Evolutionary conservation across 805 yeast genomes (phyloP).

Genomic region (Teunomyces panamensis): DNA sequence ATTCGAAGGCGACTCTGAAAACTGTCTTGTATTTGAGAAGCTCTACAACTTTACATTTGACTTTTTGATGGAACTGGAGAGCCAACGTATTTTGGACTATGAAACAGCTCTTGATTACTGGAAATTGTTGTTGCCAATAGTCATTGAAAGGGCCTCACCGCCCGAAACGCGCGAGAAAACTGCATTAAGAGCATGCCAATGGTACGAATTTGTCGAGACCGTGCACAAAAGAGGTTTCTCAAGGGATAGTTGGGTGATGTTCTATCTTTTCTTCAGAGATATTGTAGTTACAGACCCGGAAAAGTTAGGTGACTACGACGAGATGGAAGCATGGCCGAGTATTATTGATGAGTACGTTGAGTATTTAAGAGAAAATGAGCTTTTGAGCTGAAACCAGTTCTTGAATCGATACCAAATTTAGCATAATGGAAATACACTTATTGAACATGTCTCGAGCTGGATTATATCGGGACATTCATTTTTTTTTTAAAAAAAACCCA

Average conservation of each 20-base stretch:
- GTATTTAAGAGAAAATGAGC: constrained; percentile 33
- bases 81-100: constrained; percentile 49
- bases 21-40: constrained; percentile 42
- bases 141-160: constrained; percentile 2
- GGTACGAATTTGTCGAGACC: constrained; percentile 54
- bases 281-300: constrained; percentile 47
- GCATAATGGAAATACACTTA: too few species aligned
- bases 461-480: not conserved
- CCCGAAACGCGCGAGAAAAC: not conserved
- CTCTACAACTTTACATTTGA: constrained; percentile 73
- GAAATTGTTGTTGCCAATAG: constrained; percentile 53
- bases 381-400: constrained; percentile 3
- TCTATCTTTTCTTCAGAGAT: constrained; percentile 58
- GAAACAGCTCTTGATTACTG: constrained; percentile 76
- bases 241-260: constrained; percentile 85
- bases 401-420: not conserved
- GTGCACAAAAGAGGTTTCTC: constrained; percentile 50
- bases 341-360: constrained; percentile 82
- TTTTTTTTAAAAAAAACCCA: not conserved
- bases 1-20: constrained; percentile 20
- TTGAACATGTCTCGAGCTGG: not conserved
- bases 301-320: constrained; percentile 59
- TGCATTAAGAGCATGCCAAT: constrained; percentile 41
- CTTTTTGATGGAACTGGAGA: constrained; percentile 57
- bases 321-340: constrained; percentile 89